Conservation (phyloP, 495 filamentous ascomycete species). For the Neurospora intermedia region DNA sequence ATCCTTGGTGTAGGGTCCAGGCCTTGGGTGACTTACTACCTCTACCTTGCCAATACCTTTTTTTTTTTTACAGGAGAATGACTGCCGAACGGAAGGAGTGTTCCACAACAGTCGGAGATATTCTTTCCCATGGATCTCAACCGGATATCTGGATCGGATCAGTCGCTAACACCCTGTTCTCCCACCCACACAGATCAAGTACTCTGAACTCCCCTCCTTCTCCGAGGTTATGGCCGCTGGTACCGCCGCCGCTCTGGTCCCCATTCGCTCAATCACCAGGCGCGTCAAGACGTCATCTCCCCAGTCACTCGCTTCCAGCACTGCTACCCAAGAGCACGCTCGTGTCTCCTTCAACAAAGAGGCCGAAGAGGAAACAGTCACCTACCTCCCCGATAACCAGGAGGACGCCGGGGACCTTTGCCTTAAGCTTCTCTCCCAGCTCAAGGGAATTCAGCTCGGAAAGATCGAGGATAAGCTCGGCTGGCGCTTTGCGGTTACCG, state of each 20-base stretch:
- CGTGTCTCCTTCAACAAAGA: background rate
- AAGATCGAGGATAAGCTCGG: constrained; percentile 63
- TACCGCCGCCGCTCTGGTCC: constrained; percentile 84
- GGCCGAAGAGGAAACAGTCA: constrained; percentile 48
- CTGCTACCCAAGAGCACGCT: constrained; percentile 1
- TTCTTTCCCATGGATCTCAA: background rate
- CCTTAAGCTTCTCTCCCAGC: constrained; percentile 54
- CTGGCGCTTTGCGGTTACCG: constrained; percentile 53
- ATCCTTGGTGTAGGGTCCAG: background rate
- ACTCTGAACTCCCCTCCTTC: constrained; percentile 68
- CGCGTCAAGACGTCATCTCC: constrained; percentile 31
- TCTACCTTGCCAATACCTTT: background rate
- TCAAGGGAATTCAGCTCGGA: constrained; percentile 79
- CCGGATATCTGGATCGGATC: background rate
- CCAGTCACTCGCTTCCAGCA: constrained; percentile 20
- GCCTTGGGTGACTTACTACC: background rate
- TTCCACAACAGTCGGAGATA: background rate
- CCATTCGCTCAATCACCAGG: constrained; percentile 78
- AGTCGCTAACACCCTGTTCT: constrained; percentile 1
- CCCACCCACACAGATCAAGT: constrained; percentile 47
- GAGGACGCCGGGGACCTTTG: constrained; percentile 63
- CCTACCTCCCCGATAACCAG: constrained; percentile 47
- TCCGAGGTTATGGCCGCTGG: constrained; percentile 84
- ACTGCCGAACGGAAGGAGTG: background rate
- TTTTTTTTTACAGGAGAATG: background rate